Evolutionary conservation across 2,329 filamentous ascomycete species (phyloP).

Genomic region (Calcarisporium arbuscula): DNA sequence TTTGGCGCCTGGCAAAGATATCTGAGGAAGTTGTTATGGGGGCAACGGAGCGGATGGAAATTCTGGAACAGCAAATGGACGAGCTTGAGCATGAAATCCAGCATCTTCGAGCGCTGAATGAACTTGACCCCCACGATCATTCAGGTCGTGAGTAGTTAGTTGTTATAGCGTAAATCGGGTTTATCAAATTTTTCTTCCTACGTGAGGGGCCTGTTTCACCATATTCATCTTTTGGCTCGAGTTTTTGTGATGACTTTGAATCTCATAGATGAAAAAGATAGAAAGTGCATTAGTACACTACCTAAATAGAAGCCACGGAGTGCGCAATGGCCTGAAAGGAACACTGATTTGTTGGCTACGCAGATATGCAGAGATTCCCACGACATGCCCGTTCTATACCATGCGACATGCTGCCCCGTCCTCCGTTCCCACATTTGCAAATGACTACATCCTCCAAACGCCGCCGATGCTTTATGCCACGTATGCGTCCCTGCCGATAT

Average conservation of each 20-base stretch:
- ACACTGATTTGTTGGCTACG: too few relatives aligned
- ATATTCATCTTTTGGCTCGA: too few relatives aligned
- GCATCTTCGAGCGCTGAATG: slow-evolving; percentile 15
- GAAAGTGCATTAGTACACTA: too few relatives aligned
- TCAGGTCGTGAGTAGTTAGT: slow-evolving; percentile 9
- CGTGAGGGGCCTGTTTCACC: too few relatives aligned
- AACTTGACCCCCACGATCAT: slow-evolving; percentile 10
- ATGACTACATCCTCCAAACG: slow-evolving; percentile 27
- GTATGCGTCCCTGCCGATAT: slow-evolving; percentile 27
- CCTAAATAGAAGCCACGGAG: too few relatives aligned
- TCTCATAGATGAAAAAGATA: too few relatives aligned
- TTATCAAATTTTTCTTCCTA: too few relatives aligned
- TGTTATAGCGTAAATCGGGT: not conserved
- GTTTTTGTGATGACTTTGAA: too few relatives aligned
- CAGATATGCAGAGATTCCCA: too few relatives aligned
- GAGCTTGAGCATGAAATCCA: slow-evolving; percentile 43
- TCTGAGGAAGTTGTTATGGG: slow-evolving; percentile 61
- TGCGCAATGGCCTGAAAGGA: too few relatives aligned
- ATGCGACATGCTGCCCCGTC: too few relatives aligned
- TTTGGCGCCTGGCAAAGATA: slow-evolving; percentile 66
- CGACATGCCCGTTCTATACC: too few relatives aligned
- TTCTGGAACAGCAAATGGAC: slow-evolving; percentile 45
- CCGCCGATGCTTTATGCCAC: slow-evolving; percentile 29
- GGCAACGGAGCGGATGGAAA: slow-evolving; percentile 56
- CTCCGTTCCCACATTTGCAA: slow-evolving; percentile 14